Evolutionary conservation across 176 grass and related monocot genomes (phyloP).

Genomic region (Hordeum vulgare): DNA sequence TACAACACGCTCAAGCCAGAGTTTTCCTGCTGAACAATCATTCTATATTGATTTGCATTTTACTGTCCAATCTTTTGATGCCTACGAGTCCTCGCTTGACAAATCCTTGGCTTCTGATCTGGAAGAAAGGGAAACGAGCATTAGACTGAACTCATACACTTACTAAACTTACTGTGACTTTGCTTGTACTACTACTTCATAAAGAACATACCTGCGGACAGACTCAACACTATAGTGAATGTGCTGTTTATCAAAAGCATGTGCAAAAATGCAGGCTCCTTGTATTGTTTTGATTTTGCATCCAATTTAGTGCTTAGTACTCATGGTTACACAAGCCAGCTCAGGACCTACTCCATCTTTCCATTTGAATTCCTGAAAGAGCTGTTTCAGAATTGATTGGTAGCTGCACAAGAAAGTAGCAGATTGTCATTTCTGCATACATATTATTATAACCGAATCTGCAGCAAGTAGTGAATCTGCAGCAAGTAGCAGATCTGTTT

Average conservation of each 20-base stretch:
- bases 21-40: too few relatives aligned
- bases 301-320: conserved; percentile 79
- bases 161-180: background rate
- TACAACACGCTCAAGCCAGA: too few relatives aligned
- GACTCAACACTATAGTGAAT: conserved; percentile 87
- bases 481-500: background rate
- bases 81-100: too few relatives aligned
- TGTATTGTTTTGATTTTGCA: conserved; percentile 79
- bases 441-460: background rate
- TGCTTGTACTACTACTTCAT: background rate
- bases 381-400: conserved; percentile 70
- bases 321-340: conserved; percentile 68
- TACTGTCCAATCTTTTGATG: too few relatives aligned
- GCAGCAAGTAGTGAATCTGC: background rate
- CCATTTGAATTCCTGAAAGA: conserved; percentile 66
- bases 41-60: too few relatives aligned
- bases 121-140: background rate
- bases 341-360: conserved; percentile 55
- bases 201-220: conserved; percentile 54
- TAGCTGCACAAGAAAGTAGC: conserved; percentile 34
- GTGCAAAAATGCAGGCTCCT: conserved; percentile 65
- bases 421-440: background rate
- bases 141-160: background rate
- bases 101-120: too few relatives aligned
- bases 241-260: conserved; percentile 83